A percentile compares a stretch with the other conserved stretches of the same genome.
phyloP scores from a whole-genome alignment of 805 yeast genomes.

The Saccharomycopsis selenospora region DNA sequence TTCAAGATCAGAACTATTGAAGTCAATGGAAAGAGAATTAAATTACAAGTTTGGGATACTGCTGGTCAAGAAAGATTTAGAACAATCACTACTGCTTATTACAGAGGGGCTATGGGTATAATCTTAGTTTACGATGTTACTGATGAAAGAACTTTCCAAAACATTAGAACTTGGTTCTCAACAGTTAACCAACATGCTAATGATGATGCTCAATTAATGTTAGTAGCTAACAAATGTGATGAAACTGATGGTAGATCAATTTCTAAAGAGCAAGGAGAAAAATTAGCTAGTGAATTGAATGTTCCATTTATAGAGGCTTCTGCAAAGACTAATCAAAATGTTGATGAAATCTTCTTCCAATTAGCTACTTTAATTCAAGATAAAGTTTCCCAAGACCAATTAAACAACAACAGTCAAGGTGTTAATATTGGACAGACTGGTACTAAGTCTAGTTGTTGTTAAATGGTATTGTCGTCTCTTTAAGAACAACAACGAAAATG shows the following conservation, averaged over 20 bases:
- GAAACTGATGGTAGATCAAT: slow-evolving; percentile 84
- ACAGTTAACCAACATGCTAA: slow-evolving; percentile 95
- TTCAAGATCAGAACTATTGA: slow-evolving; percentile 86
- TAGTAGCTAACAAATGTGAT: slow-evolving; percentile 95
- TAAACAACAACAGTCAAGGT: slow-evolving; percentile 24
- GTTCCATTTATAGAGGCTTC: slow-evolving; percentile 93
- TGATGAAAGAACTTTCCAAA: slow-evolving; percentile 85
- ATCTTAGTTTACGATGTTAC: slow-evolving; percentile 78
- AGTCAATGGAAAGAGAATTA: slow-evolving; percentile 93
- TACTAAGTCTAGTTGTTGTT: slow-evolving; percentile 14
- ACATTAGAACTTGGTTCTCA: slow-evolving; percentile 90
- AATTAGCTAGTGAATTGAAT: slow-evolving; percentile 76
- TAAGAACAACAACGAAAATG: too few species aligned
- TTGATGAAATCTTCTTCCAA: slow-evolving; percentile 84
- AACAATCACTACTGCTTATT: slow-evolving; percentile 94
- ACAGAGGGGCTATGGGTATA: slow-evolving; percentile 86
- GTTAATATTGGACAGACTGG: slow-evolving; percentile 15
- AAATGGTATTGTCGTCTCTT: too few species aligned
- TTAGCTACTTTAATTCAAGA: slow-evolving; percentile 83
- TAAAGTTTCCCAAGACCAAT: slow-evolving; percentile 45
- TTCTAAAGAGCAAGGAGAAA: slow-evolving; percentile 83
- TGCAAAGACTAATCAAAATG: slow-evolving; percentile 90
- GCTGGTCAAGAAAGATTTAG: slow-evolving; percentile 99
- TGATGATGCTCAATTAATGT: slow-evolving; percentile 88
- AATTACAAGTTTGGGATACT: slow-evolving; percentile 98